Conservation (phyloP, 306 rosid species). For the Calophaca sinica region DNA sequence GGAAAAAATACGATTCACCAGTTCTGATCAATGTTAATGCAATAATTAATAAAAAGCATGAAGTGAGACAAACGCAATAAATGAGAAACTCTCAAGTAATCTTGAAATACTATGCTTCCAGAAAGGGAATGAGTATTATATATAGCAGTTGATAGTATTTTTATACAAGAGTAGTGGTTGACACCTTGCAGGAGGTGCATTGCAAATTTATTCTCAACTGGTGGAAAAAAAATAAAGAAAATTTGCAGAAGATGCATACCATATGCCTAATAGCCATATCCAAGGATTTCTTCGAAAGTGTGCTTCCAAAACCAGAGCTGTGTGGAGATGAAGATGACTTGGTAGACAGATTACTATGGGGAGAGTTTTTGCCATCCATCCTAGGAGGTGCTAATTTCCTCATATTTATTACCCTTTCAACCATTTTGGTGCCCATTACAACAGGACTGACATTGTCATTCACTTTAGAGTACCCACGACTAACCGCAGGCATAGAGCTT, state of each 20-base stretch:
- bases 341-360: slow-evolving; percentile 74
- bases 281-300: slow-evolving; percentile 96
- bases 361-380: slow-evolving; percentile 78
- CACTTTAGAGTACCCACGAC: slow-evolving; percentile 72
- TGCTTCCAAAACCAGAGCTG: slow-evolving; percentile 91
- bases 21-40: neutral
- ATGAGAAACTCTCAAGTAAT: slow-evolving; percentile 11
- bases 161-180: neutral
- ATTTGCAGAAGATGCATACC: slow-evolving; percentile 61
- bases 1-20: slow-evolving; percentile 1
- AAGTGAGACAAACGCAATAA: slow-evolving; percentile 1
- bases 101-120: slow-evolving; percentile 8
- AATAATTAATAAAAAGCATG: slow-evolving; percentile 7
- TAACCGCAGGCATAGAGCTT: slow-evolving; percentile 92
- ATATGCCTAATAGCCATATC: slow-evolving; percentile 99
- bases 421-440: slow-evolving; percentile 89
- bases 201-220: slow-evolving; percentile 36
- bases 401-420: slow-evolving; percentile 95
- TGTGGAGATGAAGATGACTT: slow-evolving; percentile 84
- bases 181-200: slow-evolving; percentile 9
- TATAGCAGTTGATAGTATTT: slow-evolving; percentile 4
- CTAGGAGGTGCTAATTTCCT: slow-evolving; percentile 86
- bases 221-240: slow-evolving; percentile 21
- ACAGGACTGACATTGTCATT: slow-evolving; percentile 90
- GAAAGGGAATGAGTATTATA: neutral